Percentiles rank a stretch among this genome's conserved stretches.
phyloP scores from a whole-genome alignment of 257 asterid genomes.

The Solanum clarkiae region DNA sequence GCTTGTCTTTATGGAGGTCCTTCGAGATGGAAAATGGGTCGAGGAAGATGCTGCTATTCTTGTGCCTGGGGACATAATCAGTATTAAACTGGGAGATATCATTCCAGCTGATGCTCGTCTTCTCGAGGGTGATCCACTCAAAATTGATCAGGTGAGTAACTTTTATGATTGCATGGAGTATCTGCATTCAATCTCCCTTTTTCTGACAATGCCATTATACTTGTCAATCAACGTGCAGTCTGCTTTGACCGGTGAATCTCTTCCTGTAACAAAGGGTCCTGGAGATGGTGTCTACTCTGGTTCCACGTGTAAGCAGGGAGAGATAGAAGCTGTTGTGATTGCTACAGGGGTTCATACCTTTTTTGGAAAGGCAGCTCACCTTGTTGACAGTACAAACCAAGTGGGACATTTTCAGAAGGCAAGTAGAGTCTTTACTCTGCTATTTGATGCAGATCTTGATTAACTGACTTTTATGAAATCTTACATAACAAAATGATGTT shows the following conservation, averaged over 20 bases:
- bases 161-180: slow-evolving; percentile 1
- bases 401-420: slow-evolving; percentile 98
- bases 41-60: slow-evolving; percentile 81
- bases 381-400: slow-evolving; percentile 85
- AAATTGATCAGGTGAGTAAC: slow-evolving; percentile 73
- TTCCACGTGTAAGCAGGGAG: slow-evolving; percentile 98
- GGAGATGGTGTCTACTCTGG: slow-evolving; percentile 98
- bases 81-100: slow-evolving; percentile 89
- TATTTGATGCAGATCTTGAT: neutral
- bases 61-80: slow-evolving; percentile 87
- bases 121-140: slow-evolving; percentile 93
- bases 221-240: slow-evolving; percentile 43
- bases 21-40: slow-evolving; percentile 89
- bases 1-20: slow-evolving; percentile 35
- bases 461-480: neutral
- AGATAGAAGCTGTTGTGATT: slow-evolving; percentile 79
- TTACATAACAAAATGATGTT: neutral
- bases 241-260: slow-evolving; percentile 95
- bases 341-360: slow-evolving; percentile 98
- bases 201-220: neutral
- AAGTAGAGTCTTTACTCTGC: slow-evolving; percentile 3
- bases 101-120: slow-evolving; percentile 94
- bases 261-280: slow-evolving; percentile 89
- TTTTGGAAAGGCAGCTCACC: slow-evolving; percentile 98
- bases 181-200: neutral